phyloP scores from a whole-genome alignment of 441 rosid species.

The Populus trichocarpa region DNA sequence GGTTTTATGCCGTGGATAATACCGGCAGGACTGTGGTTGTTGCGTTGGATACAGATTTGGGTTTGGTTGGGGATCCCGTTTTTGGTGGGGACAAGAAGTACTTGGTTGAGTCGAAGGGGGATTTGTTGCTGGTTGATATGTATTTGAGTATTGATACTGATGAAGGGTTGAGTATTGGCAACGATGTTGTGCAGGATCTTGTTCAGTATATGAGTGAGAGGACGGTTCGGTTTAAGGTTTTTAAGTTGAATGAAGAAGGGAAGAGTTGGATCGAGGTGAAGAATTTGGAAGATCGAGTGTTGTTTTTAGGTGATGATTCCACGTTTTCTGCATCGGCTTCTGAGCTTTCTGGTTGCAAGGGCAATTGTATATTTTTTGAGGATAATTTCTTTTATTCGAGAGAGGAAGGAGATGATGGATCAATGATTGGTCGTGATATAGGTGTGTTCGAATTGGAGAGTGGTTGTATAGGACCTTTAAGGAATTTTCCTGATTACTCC shows the following conservation, averaged over 20 bases:
- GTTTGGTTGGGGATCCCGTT: conserved; percentile 43
- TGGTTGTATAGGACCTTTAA: conserved; percentile 49
- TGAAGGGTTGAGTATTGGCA: conserved; percentile 28
- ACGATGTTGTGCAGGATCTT: conserved; percentile 35
- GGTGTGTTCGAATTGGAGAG: conserved; percentile 70
- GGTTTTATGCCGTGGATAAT: conserved; percentile 72
- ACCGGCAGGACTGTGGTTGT: conserved; percentile 68
- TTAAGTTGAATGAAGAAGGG: conserved; percentile 40
- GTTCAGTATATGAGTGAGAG: conserved; percentile 56
- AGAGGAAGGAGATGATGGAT: conserved; percentile 22
- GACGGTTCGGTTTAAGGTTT: conserved; percentile 69
- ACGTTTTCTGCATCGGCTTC: conserved; percentile 57
- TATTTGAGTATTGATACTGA: conserved; percentile 58
- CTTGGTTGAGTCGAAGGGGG: conserved; percentile 70
- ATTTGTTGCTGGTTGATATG: conserved; percentile 77
- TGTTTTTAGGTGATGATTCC: conserved; percentile 82
- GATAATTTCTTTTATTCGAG: conserved; percentile 45
- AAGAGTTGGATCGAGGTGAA: conserved; percentile 55
- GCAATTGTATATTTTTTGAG: conserved; percentile 58
- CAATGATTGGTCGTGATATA: conserved; percentile 35
- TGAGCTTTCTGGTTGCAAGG: conserved; percentile 44
- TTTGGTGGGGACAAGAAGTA: conserved; percentile 93
- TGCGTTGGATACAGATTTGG: conserved; percentile 29
- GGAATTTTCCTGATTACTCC: conserved; percentile 38
- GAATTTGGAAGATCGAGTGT: conserved; percentile 49